Evolutionary conservation across 805 yeast genomes (phyloP), one percentile per base, ranked within the genome.

Genomic region (Phaffomyces thermotolerans): DNA sequence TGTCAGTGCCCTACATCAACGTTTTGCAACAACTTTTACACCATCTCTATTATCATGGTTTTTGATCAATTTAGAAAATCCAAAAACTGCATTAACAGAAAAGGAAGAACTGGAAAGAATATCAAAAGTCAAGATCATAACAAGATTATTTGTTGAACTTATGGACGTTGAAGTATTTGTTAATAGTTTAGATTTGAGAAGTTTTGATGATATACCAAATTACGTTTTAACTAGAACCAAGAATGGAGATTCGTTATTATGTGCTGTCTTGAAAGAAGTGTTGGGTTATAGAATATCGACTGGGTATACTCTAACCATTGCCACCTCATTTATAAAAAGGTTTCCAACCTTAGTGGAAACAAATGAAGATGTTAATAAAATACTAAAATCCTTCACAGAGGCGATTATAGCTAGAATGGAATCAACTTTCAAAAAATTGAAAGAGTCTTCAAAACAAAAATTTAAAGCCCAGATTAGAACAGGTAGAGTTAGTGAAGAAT

Each of bases 1-100:
- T 2, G 69, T 81, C 0, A 76, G 87, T 34, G 81, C 79, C 0
- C 63, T 89, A 17, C 95, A 88, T 63, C 95, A 84, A 60, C 67
- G 96, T 43, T 88, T 89, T 56, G 55, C 66, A 3, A 41, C 49
- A 0, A 51, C 60, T 3, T 83, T 85, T 58, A 74, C 90, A 0
- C 74, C 77, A 1, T 56, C 48, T 10, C 55, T 79, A 30, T 61
- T 75, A 45, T 59, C 67, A 6, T 61, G 68, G 51, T 67, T 76
- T 44, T 61, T 71, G 4, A 59, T 64, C 20, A 65, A 65, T n/a
- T 58, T 78, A 22, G 57, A 65, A 7, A 63, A 56, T 34, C 72
- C 70, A 12, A 33, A 44, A 6, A 67, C 67, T 13, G 37, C 47
- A 3, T 48, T 53, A 4, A 39, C 51, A 6, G 66, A 66, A n/a